Base-by-base conservation (phyloP, 108 stramenopile genomes). In the Conticribra weissflogii region DNA sequence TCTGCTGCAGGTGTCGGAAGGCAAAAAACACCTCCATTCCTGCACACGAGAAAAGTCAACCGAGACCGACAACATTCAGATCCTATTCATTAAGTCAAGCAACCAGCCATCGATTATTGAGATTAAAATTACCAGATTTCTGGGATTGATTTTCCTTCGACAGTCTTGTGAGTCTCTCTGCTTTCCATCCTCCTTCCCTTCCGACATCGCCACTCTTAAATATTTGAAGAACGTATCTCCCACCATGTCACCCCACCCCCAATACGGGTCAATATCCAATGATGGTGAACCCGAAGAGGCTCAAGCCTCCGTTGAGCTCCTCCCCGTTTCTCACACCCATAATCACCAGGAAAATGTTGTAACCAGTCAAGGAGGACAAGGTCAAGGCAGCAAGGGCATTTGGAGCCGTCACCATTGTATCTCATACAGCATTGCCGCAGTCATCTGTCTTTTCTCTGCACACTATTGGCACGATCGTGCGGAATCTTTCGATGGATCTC, bases 241-340 rank as follows among this genome's bases (percentile, higher is more conserved):
- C 22, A 72, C 9, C 71, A 72, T 72, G 71, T 12, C 71, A 0
- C 60, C 71, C 19, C 51, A 18, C 4, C 44, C 44, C 2, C 60
- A 54, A 4, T 72, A 72, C 52, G 71, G 71, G 17, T 52, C 71
- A 25, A 59, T 68, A 21, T 65, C 63, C 53, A 33, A 65, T 52
- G 71, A 54, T 30, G 72, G 12, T 17, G 27, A 61, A 24, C 27
- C 46, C 17, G 60, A 55, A 14, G 52, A 62, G 3, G 60, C n/a
- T n/a, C n/a, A n/a, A n/a, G 12, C 5, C 36, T 41, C 12, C 36
- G 12, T 12, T 5, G 36, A 63, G 49, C 25, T 71, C 4, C 60
- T 55, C 18, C 17, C 44, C 22, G 21, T 52, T 12, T 15, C 69
- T 0, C n/a, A 34, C 59, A 58, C 15, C 18, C 49, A 29, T 2